phyloP scores from a whole-genome alignment of 768 basidiomycete species.

The Pleurotus giganteus region DNA sequence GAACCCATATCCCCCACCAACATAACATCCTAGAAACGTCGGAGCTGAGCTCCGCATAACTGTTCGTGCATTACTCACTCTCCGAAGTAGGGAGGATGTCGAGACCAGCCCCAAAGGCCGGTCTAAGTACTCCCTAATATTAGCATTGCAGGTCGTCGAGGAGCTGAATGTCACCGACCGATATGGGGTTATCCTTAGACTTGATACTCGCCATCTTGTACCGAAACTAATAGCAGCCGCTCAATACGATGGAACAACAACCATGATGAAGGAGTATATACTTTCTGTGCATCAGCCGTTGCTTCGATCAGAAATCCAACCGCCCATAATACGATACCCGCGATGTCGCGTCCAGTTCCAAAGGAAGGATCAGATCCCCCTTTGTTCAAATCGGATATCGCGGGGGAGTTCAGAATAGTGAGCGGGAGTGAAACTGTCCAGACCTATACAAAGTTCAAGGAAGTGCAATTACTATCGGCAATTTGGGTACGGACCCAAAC shows the following conservation, averaged over 20 bases:
- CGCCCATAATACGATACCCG: conserved; percentile 59
- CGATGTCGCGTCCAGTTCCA: conserved; percentile 62
- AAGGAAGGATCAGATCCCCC: conserved; percentile 54
- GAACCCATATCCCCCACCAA: conserved; percentile 67
- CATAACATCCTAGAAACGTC: conserved; percentile 45
- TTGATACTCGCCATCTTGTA: conserved; percentile 48
- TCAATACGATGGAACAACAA: neutral
- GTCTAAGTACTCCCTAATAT: conserved; percentile 27
- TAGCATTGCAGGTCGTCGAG: neutral
- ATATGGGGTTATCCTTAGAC: conserved; percentile 49
- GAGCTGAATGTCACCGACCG: conserved; percentile 25
- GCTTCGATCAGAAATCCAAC: conserved; percentile 58
- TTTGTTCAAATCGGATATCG: conserved; percentile 43
- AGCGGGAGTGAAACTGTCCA: conserved; percentile 65
- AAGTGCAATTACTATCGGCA: neutral
- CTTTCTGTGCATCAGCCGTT: conserved; percentile 59
- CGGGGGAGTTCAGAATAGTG: conserved; percentile 66
- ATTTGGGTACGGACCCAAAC: conserved; percentile 46
- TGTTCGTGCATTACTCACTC: conserved; percentile 41
- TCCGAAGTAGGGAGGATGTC: conserved; percentile 73
- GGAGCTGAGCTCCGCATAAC: conserved; percentile 11
- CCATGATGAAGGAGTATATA: conserved; percentile 17
- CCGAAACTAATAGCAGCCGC: conserved; percentile 31
- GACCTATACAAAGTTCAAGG: conserved; percentile 31
- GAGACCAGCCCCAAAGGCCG: conserved; percentile 55